phyloP scores from a whole-genome alignment of 495 filamentous ascomycete species.

The Podospora didyma region DNA sequence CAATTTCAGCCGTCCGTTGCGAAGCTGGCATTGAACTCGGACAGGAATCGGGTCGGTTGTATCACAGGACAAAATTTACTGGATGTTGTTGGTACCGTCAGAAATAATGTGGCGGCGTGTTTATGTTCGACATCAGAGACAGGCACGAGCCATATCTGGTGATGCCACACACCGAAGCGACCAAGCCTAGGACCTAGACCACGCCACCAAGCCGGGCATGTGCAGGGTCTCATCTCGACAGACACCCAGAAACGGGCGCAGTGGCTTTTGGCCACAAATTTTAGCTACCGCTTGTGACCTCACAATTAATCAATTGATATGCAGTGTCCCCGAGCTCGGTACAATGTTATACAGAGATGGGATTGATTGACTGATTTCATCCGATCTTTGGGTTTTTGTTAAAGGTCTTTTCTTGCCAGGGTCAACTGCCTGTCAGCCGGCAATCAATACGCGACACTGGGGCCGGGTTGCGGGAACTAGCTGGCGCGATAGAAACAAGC shows the following conservation, averaged over 20 bases:
- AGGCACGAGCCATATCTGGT: not conserved
- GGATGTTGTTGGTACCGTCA: too few relatives aligned
- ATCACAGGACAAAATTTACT: too few relatives aligned
- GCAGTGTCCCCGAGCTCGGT: not conserved
- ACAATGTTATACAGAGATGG: too few relatives aligned
- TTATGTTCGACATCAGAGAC: not conserved
- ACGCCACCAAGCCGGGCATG: not conserved
- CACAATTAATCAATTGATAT: not conserved
- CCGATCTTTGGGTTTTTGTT: not conserved
- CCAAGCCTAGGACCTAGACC: too few relatives aligned
- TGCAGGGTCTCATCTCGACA: not conserved
- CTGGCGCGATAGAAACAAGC: not conserved
- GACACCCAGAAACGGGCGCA: too few relatives aligned
- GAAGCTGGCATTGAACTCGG: not conserved
- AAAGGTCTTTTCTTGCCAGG: conserved; percentile 6
- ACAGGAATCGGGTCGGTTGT: not conserved
- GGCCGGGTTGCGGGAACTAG: not conserved
- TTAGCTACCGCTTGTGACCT: not conserved
- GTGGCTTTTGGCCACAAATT: not conserved
- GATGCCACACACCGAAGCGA: not conserved
- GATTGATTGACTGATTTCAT: not conserved
- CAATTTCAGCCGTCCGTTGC: conserved; percentile 13
- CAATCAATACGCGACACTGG: conserved; percentile 6
- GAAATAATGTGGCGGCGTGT: not conserved
- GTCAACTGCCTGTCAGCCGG: conserved; percentile 9